A percentile compares a stretch with the other conserved stretches of the same genome.
Evolutionary conservation across 495 filamentous ascomycete genomes (phyloP).

Genomic region (Trichocladium uniseriatum): DNA sequence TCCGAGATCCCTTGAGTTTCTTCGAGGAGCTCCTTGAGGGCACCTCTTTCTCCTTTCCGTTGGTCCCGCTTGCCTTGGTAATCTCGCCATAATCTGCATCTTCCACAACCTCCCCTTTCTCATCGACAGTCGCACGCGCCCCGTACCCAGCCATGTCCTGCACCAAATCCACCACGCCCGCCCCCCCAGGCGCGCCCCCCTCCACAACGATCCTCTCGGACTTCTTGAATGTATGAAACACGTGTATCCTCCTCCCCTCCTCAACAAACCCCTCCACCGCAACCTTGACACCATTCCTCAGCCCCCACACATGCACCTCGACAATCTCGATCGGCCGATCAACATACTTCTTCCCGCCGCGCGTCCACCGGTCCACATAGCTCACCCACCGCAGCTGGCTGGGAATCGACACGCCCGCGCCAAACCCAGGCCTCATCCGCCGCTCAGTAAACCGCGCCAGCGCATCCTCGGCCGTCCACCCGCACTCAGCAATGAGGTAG

Average conservation of each 20-base stretch:
- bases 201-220: slow-evolving; percentile 67
- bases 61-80: neutral
- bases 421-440: slow-evolving; percentile 82
- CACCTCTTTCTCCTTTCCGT: neutral
- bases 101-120: slow-evolving; percentile 22
- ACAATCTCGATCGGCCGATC: slow-evolving; percentile 76
- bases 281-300: slow-evolving; percentile 81
- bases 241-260: slow-evolving; percentile 76
- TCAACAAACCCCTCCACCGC: slow-evolving; percentile 78
- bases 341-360: slow-evolving; percentile 63
- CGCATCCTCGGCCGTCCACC: slow-evolving; percentile 73
- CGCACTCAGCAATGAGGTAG: slow-evolving; percentile 84
- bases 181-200: slow-evolving; percentile 39
- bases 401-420: slow-evolving; percentile 83
- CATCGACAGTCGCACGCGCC: slow-evolving; percentile 16
- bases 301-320: slow-evolving; percentile 83
- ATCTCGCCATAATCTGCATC: slow-evolving; percentile 15
- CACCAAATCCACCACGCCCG: slow-evolving; percentile 40
- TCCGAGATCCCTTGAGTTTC: slow-evolving; percentile 10
- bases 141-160: slow-evolving; percentile 44
- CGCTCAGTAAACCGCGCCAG: slow-evolving; percentile 74
- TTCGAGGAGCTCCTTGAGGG: slow-evolving; percentile 16
- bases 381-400: slow-evolving; percentile 79
- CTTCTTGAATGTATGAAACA: slow-evolving; percentile 69
- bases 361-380: slow-evolving; percentile 85